Conservation (phyloP, 441 rosid genomes). For the Pelargonium cotyledonis region DNA sequence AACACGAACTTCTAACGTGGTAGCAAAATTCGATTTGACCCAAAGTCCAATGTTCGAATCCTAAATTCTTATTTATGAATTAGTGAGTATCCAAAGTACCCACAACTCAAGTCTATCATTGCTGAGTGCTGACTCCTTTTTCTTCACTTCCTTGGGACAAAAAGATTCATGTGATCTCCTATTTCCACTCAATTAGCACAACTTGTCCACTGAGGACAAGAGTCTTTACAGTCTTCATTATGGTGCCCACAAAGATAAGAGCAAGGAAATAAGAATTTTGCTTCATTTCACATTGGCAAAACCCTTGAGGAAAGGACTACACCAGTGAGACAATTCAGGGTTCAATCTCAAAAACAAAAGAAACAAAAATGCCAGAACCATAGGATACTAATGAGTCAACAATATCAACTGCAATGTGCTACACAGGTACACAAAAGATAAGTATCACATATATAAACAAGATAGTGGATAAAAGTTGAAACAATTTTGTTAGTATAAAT, state of each 20-base stretch:
- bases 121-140: too few relatives aligned
- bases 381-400: slow-evolving; percentile 6
- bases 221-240: not conserved
- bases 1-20: too few relatives aligned
- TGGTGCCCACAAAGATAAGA: not conserved
- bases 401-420: slow-evolving; percentile 7
- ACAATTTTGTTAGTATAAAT: slow-evolving; percentile 4
- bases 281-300: not conserved
- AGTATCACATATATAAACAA: not conserved
- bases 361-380: too few relatives aligned
- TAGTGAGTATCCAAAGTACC: too few relatives aligned
- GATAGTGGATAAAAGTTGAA: not conserved
- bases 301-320: not conserved
- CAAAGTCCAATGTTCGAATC: too few relatives aligned
- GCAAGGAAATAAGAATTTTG: not conserved
- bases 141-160: not conserved
- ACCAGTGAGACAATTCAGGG: not conserved
- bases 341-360: not conserved
- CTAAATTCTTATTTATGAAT: too few relatives aligned
- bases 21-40: too few relatives aligned
- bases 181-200: not conserved
- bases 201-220: not conserved
- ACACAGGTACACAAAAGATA: too few relatives aligned
- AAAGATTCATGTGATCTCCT: not conserved
- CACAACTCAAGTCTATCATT: too few relatives aligned